Percentiles rank a stretch among this genome's conserved stretches.
These are phyloP conservation scores for Quercus dentata DNA, from an alignment of 306 rosid genomes.

Conservation along the genomic window DNA sequence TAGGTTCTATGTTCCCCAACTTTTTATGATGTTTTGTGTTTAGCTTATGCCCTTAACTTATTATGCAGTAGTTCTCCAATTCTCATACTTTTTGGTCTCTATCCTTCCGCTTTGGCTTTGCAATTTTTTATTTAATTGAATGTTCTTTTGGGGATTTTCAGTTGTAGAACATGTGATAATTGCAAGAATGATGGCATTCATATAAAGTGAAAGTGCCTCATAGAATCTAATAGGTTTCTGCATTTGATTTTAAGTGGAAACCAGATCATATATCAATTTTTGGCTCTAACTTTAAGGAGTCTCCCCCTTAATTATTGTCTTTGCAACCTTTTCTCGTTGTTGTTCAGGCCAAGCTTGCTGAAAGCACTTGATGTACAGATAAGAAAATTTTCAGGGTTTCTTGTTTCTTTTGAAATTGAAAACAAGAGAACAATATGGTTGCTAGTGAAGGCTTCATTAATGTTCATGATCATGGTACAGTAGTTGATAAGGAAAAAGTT, in stretches of 20 bases:
- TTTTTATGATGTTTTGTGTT: not conserved
- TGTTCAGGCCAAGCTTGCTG: not conserved
- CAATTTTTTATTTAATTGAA: not conserved
- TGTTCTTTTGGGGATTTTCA: not conserved
- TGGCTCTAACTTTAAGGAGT: not conserved
- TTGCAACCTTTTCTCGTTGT: not conserved
- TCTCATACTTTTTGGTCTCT: not conserved
- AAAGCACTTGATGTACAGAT: not conserved
- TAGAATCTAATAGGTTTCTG: not conserved
- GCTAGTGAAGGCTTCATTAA: not conserved
- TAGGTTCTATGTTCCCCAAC: not conserved
- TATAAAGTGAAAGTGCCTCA: not conserved
- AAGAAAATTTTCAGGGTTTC: not conserved
- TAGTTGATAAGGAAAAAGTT: not conserved
- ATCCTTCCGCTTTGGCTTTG: not conserved
- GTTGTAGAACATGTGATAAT: not conserved
- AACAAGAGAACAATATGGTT: not conserved
- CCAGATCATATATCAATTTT: not conserved
- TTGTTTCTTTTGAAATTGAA: not conserved
- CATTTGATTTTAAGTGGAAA: not conserved
- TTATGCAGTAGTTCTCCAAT: not conserved
- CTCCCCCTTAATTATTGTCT: not conserved
- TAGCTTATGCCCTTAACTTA: not conserved
- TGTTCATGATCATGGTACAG: slow-evolving; percentile 7
- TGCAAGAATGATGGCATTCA: not conserved